Conservation (phyloP, 148 eudicot species). For the Simmondsia chinensis region DNA sequence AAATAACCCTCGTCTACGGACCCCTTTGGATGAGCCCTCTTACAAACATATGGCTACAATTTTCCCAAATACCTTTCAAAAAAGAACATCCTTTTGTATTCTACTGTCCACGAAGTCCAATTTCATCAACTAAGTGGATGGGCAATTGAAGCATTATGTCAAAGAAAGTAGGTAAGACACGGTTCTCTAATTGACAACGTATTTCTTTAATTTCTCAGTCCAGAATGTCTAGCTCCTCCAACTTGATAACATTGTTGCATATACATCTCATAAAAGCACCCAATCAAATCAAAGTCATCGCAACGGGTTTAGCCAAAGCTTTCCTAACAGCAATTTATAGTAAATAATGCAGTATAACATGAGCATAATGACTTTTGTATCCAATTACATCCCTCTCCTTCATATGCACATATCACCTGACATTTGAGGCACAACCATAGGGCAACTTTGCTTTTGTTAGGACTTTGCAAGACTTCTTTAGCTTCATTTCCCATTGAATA, state of each 20-base stretch:
- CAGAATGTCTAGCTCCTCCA: not conserved
- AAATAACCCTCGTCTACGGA: too few relatives aligned
- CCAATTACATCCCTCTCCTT: not conserved
- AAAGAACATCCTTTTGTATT: too few relatives aligned
- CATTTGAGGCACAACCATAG: constrained; percentile 2
- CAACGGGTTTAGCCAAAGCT: not conserved
- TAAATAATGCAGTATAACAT: not conserved
- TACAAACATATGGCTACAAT: too few relatives aligned
- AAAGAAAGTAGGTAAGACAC: too few relatives aligned
- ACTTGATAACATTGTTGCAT: not conserved
- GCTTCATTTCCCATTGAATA: too few relatives aligned
- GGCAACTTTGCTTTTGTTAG: constrained; percentile 1
- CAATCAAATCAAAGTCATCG: constrained; percentile 4
- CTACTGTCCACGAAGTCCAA: too few relatives aligned
- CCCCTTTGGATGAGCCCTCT: too few relatives aligned
- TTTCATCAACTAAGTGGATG: too few relatives aligned
- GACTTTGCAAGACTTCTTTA: not conserved
- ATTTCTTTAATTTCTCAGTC: not conserved
- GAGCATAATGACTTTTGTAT: constrained; percentile 6
- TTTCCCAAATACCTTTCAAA: too few relatives aligned
- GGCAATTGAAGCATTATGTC: too few relatives aligned
- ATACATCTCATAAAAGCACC: not conserved
- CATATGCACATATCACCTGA: not conserved
- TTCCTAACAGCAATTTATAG: constrained; percentile 1
- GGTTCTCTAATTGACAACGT: constrained; percentile 4